These are phyloP conservation scores for Tolypocladium inflatum DNA, from an alignment of 2,329 filamentous ascomycete genomes.

Conservation along the genomic window DNA sequence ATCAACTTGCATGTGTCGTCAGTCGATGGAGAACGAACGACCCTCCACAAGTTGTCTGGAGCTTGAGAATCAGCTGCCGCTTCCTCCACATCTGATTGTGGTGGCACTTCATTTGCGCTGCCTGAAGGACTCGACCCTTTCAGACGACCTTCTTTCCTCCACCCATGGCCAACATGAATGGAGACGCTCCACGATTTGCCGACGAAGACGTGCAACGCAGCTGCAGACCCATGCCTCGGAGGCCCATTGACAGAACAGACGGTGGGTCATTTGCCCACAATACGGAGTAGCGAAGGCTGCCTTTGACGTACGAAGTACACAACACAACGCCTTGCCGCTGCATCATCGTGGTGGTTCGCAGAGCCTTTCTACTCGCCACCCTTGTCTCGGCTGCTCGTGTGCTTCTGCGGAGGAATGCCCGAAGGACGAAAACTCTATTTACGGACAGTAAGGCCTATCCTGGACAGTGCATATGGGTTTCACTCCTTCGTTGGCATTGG, in stretches of 20 bases:
- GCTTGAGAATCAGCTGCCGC: not conserved
- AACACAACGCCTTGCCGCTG: not conserved
- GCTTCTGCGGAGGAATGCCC: not conserved
- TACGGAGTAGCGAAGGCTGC: not conserved
- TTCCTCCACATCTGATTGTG: not conserved
- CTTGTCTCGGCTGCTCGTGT: not conserved
- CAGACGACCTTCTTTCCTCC: not conserved
- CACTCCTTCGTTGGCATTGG: not conserved
- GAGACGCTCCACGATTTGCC: not conserved
- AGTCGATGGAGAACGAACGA: not conserved
- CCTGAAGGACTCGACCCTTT: not conserved
- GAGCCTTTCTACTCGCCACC: not conserved
- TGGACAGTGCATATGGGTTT: not conserved
- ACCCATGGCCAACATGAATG: not conserved
- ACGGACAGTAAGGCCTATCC: not conserved
- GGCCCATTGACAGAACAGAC: not conserved
- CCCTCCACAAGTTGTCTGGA: not conserved
- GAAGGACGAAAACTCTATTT: not conserved
- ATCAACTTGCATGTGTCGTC: not conserved
- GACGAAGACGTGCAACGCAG: not conserved
- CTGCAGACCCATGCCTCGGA: not conserved
- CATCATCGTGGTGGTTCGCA: not conserved
- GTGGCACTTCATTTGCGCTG: not conserved
- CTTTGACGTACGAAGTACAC: not conserved
- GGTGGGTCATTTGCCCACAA: not conserved